Base-by-base conservation (phyloP, 2,329 filamentous ascomycete species). In the Aspergillus sp. region DNA sequence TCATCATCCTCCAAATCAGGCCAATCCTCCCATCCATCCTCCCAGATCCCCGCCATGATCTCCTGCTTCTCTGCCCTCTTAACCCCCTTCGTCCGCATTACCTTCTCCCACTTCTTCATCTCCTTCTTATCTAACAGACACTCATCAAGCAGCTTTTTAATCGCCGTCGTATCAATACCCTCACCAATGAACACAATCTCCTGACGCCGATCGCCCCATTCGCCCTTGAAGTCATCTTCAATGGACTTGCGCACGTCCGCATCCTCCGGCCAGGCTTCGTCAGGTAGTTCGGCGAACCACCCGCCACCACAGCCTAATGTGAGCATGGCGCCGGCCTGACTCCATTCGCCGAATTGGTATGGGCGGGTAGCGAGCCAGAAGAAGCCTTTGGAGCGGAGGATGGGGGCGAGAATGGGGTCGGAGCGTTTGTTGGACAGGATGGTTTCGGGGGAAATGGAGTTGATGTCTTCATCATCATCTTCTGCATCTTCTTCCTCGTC, bases 151-250 rank as follows among this genome's bases (percentile, higher is more conserved):
- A 82, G 71, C 4, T 72, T 74, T 23, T 81, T 83, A 15, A 91
- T 75, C 0, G 77, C 80, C 5, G 71, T 68, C 1, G 79, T 68
- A 53, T 90, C 80, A 13, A 91, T 78, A 5, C 81, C 80, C 72
- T 90, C 87, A 0, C 89, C 89, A 59, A 92, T 91, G 62, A 91
- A 89, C 2, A 91, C 89, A 6, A 91, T 71, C 71, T 91, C 89
- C 70, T 91, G 88, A 2, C 88, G 80, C 1, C 88, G 80, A 65
- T 91, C 89, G 0, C 87, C 88, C 87, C 88, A 91, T 8, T 76
- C 74, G 4, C 74, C 76, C 30, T 78, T 71, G 55, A 84, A 83
- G 59, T 85, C 82, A 32, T 82, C 76, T 54, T 75, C 71, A 42
- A 85, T 82, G 10, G 80, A 80, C 44, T 76, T 71, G 23, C 76